These are phyloP conservation scores for Akanthomyces lecanii DNA, from an alignment of 2,329 filamentous ascomycete species.

Conservation along the genomic window DNA sequence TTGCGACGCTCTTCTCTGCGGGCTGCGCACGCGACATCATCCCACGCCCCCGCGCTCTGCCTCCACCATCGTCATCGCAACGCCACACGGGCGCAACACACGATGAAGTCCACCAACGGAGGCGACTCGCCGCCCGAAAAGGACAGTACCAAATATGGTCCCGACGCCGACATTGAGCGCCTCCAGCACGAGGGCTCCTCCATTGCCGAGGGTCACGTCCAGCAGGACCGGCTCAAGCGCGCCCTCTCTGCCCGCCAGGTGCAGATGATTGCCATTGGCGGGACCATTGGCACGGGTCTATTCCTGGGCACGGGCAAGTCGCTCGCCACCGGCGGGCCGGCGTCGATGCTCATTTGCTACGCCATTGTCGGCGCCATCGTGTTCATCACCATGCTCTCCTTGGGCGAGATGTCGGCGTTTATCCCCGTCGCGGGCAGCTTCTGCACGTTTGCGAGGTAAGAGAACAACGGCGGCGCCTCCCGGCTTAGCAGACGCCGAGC, in stretches of 20 bases:
- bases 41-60: neutral
- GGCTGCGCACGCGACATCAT: neutral
- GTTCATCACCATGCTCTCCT: constrained; percentile 53
- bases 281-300: constrained; percentile 57
- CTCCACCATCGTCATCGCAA: neutral
- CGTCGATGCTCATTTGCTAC: constrained; percentile 54
- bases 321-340: constrained; percentile 56
- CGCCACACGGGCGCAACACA: neutral
- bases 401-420: constrained; percentile 59
- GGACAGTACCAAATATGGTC: neutral
- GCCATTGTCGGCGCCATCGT: constrained; percentile 54
- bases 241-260: constrained; percentile 58
- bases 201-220: constrained; percentile 20
- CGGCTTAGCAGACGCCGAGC: neutral
- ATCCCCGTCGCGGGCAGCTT: constrained; percentile 50
- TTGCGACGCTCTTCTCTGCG: neutral
- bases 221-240: constrained; percentile 47
- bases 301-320: constrained; percentile 60
- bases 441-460: constrained; percentile 43
- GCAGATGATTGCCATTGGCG: constrained; percentile 63
- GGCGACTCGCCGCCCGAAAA: constrained; percentile 13
- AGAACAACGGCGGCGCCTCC: neutral
- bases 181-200: neutral
- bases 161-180: constrained; percentile 9
- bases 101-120: neutral